These are phyloP conservation scores for Penicillium robsamsonii DNA, from an alignment of 495 filamentous ascomycete genomes.

Conservation along the genomic window DNA sequence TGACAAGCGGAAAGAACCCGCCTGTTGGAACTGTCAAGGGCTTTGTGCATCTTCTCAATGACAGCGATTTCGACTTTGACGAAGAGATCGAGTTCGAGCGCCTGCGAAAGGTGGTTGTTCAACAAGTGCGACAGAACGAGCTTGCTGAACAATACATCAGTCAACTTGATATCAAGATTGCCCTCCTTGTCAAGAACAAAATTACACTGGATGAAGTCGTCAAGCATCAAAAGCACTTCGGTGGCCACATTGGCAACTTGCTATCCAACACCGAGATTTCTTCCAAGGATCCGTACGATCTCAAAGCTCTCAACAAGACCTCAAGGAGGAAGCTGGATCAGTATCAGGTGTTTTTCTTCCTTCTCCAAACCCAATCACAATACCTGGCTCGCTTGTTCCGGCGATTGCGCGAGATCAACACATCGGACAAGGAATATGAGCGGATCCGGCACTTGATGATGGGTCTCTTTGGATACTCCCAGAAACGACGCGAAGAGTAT, in stretches of 20 bases:
- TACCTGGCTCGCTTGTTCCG: slow-evolving; percentile 89
- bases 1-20: slow-evolving; percentile 95
- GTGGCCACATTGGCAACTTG: slow-evolving; percentile 82
- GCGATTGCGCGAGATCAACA: slow-evolving; percentile 77
- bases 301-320: slow-evolving; percentile 95
- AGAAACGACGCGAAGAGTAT: slow-evolving; percentile 95
- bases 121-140: slow-evolving; percentile 95
- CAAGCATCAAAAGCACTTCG: slow-evolving; percentile 94
- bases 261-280: slow-evolving; percentile 83
- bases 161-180: slow-evolving; percentile 98
- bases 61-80: slow-evolving; percentile 98
- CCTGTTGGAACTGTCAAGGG: slow-evolving; percentile 95
- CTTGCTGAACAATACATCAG: slow-evolving; percentile 97
- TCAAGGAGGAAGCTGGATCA: slow-evolving; percentile 91
- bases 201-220: slow-evolving; percentile 98
- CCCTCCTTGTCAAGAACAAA: slow-evolving; percentile 97
- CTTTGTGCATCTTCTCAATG: slow-evolving; percentile 95
- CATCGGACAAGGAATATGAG: slow-evolving; percentile 88
- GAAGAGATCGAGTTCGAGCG: slow-evolving; percentile 96
- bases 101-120: slow-evolving; percentile 88
- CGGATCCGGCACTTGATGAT: slow-evolving; percentile 90
- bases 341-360: slow-evolving; percentile 97
- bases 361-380: slow-evolving; percentile 92
- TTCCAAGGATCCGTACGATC: slow-evolving; percentile 88
- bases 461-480: slow-evolving; percentile 95